Base-by-base conservation (phyloP, 768 basidiomycete species). In the Neoboletus subvelutipes region DNA sequence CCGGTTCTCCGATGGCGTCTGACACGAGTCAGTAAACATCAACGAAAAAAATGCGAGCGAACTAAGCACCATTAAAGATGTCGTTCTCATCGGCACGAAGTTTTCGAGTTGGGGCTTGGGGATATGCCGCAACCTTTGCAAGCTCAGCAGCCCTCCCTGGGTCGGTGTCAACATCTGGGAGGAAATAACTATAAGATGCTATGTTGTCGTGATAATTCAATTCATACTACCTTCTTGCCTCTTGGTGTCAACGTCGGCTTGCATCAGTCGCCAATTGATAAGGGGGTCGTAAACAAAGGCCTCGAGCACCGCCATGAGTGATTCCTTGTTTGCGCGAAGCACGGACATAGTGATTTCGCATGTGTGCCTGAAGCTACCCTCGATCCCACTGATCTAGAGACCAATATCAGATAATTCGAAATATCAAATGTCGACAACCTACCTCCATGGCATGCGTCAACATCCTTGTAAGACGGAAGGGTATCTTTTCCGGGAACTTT, bases 371-470 rank as follows among this genome's bases (percentile, higher is more conserved):
- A 94, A 99, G 70, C 92, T 97, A 37, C 97, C 97, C 68, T 98
- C 93, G 59, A 99, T 97, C 24, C 97, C 96, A 73, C 94, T 96
- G 64, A 96, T 94, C 92, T 94, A 65, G 43, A 52, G 26, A n/a
- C 56, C 33, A 43, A n/a, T 28, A 7, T 63, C n/a, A 61, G 57
- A 57, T 24, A 7, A 41, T 22, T 47, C 24, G n/a, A 33, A 31
- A 34, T 24, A 29, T 5, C 20, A 39, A 40, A 47, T 5, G 26
- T 13, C 13, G 5, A 29, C 17, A 41, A 6, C 81, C 63, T 63
- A 92, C 94, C 83, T 99, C 97, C 97, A 99, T 99, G 13, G 97
- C 97, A 70, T 97, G 92, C 12, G 94, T 96, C 51, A 99, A 82
- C 97, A 99, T 99, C 63, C 97, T 81, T 11, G 97, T 99, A 60